phyloP scores from a whole-genome alignment of 805 yeast genomes.

The Ogataea dorogensis region DNA sequence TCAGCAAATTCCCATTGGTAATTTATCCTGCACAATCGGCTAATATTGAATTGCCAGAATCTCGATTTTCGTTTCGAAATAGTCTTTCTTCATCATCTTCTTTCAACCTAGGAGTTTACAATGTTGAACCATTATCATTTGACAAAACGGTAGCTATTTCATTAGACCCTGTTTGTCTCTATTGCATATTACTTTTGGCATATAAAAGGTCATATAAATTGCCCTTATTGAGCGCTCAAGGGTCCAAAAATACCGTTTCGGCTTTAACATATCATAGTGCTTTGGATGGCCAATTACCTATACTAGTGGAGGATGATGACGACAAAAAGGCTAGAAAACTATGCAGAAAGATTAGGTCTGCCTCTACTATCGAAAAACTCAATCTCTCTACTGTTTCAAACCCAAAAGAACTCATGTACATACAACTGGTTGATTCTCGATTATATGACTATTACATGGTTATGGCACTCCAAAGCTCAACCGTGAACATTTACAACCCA shows the following conservation, averaged over 20 bases:
- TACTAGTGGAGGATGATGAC: constrained; percentile 50
- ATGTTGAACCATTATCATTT: constrained; percentile 35
- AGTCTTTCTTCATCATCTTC: constrained; percentile 11
- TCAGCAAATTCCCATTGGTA: constrained; percentile 51
- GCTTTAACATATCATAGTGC: constrained; percentile 50
- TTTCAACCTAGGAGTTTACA: constrained; percentile 56
- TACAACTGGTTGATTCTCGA: constrained; percentile 43
- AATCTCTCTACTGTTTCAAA: constrained; percentile 33
- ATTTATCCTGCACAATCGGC: constrained; percentile 39
- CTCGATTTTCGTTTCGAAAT: constrained; percentile 5
- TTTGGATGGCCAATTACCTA: constrained; percentile 49
- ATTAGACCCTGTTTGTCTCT: constrained; percentile 58
- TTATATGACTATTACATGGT: constrained; percentile 40
- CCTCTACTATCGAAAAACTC: constrained; percentile 37
- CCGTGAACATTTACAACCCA: constrained; percentile 6
- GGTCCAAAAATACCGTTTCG: constrained; percentile 29
- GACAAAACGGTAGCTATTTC: constrained; percentile 38
- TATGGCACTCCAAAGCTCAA: constrained; percentile 4
- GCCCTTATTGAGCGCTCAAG: constrained; percentile 33
- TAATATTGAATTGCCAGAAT: constrained; percentile 5
- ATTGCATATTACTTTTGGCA: constrained; percentile 45
- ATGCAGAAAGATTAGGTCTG: constrained; percentile 37
- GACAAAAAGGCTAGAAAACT: constrained; percentile 30
- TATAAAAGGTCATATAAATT: constrained; percentile 42
- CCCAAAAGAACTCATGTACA: constrained; percentile 36